A percentile compares a stretch with the other conserved stretches of the same genome.
Evolutionary conservation across 192 early-diverging fungal species (phyloP).

Genomic region (Gaertneriomyces semiglobifer): DNA sequence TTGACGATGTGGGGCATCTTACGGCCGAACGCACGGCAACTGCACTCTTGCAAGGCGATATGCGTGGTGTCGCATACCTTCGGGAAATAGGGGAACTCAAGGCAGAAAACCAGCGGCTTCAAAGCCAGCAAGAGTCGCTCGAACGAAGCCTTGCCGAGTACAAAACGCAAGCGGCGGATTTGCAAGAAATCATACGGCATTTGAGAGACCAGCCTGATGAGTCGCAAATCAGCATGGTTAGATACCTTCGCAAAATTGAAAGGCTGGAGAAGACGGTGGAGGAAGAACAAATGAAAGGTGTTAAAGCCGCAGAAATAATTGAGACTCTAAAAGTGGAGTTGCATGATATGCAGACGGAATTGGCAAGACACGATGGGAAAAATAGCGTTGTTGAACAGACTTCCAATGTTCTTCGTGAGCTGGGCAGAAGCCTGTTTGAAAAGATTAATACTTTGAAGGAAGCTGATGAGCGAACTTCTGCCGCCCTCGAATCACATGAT

Average conservation of each 20-base stretch:
- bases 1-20: neutral
- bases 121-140: conserved; percentile 12
- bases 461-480: neutral
- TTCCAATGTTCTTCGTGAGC: neutral
- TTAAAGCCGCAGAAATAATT: conserved; percentile 15
- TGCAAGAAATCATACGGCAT: conserved; percentile 1
- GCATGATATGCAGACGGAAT: neutral
- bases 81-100: conserved; percentile 12
- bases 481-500: conserved; percentile 8
- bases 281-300: conserved; percentile 7
- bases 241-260: neutral
- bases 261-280: conserved; percentile 8
- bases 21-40: conserved; percentile 1
- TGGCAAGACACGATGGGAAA: neutral
- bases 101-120: conserved; percentile 1
- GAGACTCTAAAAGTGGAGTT: conserved; percentile 9
- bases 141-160: conserved; percentile 4
- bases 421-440: conserved; percentile 18
- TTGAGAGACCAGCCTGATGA: neutral
- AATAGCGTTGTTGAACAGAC: neutral
- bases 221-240: neutral
- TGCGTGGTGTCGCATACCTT: neutral
- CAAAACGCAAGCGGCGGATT: conserved; percentile 1
- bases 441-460: conserved; percentile 4
- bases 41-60: neutral